A percentile compares a stretch with the other conserved stretches of the same genome.
phyloP scores from a whole-genome alignment of 2,329 filamentous ascomycete genomes.

The Taxawa tesnikishii region DNA sequence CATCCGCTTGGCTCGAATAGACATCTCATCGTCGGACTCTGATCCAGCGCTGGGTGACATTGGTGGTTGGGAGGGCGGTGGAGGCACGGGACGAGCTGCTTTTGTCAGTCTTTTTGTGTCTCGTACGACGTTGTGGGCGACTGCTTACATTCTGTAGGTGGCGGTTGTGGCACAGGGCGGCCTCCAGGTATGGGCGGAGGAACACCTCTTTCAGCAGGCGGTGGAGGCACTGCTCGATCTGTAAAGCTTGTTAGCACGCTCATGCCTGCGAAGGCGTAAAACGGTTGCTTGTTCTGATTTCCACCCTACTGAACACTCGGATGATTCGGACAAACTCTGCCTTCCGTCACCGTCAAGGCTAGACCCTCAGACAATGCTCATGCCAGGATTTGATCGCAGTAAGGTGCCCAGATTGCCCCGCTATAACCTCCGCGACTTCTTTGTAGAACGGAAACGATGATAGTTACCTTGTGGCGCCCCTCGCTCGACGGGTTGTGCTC shows the following conservation, averaged over 20 bases:
- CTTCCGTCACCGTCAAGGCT: background rate
- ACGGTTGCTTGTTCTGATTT: background rate
- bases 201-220: conserved; percentile 10
- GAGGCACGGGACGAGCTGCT: conserved; percentile 52
- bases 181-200: conserved; percentile 19
- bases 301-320: background rate
- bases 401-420: background rate
- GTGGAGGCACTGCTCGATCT: conserved; percentile 15
- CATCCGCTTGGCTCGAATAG: conserved; percentile 25
- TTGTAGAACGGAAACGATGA: background rate
- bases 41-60: conserved; percentile 65
- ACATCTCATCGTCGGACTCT: conserved; percentile 80
- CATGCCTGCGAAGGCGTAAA: background rate
- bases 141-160: conserved; percentile 26
- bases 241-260: background rate
- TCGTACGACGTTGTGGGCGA: no score
- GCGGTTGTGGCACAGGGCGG: conserved; percentile 30
- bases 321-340: background rate
- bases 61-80: conserved; percentile 33
- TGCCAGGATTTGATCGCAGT: background rate
- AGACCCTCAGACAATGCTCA: background rate
- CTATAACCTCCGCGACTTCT: background rate
- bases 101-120: no score
- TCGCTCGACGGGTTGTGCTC: conserved; percentile 23
- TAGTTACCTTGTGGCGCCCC: conserved; percentile 38